These are phyloP conservation scores for Mariannaea sp. DNA, from an alignment of 2,329 filamentous ascomycete genomes.

Conservation along the genomic window DNA sequence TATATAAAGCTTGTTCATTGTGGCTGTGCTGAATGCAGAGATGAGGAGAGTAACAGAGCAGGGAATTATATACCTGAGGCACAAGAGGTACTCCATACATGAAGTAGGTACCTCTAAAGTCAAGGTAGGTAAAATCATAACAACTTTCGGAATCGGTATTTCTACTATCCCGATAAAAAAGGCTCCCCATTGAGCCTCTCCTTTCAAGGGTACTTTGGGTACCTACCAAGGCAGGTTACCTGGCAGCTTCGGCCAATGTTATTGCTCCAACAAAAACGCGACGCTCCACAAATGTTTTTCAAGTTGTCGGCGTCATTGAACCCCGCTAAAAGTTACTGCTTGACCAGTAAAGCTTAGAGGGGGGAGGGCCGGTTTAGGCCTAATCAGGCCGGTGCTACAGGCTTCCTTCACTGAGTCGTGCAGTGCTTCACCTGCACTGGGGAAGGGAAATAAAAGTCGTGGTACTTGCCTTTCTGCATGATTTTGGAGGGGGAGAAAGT, in stretches of 20 bases:
- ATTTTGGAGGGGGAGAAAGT: neutral
- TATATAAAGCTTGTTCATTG: neutral
- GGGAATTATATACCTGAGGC: no score
- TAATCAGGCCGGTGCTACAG: conserved; percentile 14
- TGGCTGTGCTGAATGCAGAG: neutral
- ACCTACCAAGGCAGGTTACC: conserved; percentile 8
- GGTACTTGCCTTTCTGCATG: neutral
- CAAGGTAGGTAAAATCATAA: neutral
- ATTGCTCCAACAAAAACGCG: neutral
- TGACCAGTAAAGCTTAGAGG: conserved; percentile 6
- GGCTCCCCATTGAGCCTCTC: no score
- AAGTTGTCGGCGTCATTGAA: conserved; percentile 13
- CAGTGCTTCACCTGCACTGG: neutral
- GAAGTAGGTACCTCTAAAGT: no score
- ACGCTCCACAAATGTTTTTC: neutral
- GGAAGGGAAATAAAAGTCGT: neutral
- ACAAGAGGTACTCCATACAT: no score
- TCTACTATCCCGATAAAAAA: neutral
- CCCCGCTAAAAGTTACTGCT: conserved; percentile 4
- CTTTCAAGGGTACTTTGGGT: accelerated
- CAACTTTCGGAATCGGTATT: conserved; percentile 2
- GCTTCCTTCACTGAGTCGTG: conserved; percentile 11
- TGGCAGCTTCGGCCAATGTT: conserved; percentile 2
- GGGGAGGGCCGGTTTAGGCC: conserved; percentile 4
- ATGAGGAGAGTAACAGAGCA: neutral